Conservation (phyloP, 2,329 filamentous ascomycete species). For the Fusarium protoensiforme region DNA sequence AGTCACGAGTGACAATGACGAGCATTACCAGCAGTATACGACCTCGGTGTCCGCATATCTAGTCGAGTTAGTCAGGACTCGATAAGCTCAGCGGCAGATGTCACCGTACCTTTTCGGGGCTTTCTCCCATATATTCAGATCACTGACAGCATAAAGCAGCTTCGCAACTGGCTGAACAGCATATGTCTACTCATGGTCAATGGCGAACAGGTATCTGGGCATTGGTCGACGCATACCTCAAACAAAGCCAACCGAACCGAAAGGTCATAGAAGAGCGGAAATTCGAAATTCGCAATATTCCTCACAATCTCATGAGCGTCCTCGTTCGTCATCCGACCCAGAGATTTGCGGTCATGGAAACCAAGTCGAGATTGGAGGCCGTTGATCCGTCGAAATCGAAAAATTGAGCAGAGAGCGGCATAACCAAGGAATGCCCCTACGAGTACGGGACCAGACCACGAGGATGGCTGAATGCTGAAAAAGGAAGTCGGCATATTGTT, state of each 20-base stretch:
- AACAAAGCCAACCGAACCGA: constrained; percentile 54
- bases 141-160: constrained; percentile 50
- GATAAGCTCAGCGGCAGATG: background rate
- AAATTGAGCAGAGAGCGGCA: constrained; percentile 46
- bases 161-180: constrained; percentile 51
- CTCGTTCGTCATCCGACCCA: constrained; percentile 54
- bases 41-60: constrained; percentile 56
- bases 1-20: background rate
- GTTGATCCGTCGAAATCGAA: constrained; percentile 51
- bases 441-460: constrained; percentile 26
- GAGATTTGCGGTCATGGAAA: constrained; percentile 49
- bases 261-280: constrained; percentile 52
- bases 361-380: constrained; percentile 44
- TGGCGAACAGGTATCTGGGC: background rate
- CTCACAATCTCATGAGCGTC: constrained; percentile 59
- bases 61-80: background rate
- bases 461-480: constrained; percentile 6
- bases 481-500: background rate
- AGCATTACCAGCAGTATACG: constrained; percentile 49
- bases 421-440: constrained; percentile 45
- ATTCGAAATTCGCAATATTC: constrained; percentile 48
- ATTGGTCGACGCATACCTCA: constrained; percentile 43
- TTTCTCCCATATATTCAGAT: constrained; percentile 46
- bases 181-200: constrained; percentile 49
- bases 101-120: constrained; percentile 50